Evolutionary conservation across 2,329 filamentous ascomycete species (phyloP).

Genomic region (Cadophora sp.): DNA sequence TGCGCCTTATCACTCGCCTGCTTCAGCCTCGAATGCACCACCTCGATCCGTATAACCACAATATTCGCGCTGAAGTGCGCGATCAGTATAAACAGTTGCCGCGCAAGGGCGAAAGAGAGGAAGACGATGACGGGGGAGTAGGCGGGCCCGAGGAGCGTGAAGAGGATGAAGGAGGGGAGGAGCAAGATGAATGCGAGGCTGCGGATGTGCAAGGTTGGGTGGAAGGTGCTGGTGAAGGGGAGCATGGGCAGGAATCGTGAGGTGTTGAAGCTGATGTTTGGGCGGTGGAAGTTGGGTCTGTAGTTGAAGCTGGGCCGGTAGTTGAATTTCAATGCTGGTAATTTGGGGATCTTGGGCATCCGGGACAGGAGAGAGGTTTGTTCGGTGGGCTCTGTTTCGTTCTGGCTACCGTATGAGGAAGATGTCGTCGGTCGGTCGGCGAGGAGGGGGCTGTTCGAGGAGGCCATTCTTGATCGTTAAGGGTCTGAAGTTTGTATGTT

Average conservation of each 20-base stretch:
- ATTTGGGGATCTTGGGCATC: not conserved
- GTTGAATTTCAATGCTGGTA: not conserved
- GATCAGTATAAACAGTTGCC: conserved; percentile 29
- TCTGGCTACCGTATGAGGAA: conserved; percentile 16
- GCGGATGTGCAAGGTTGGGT: conserved; percentile 28
- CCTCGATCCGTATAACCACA: conserved; percentile 30
- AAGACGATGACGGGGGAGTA: conserved; percentile 29
- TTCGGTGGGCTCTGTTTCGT: conserved; percentile 23
- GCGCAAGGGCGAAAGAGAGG: conserved; percentile 32
- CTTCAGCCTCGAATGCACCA: conserved; percentile 33
- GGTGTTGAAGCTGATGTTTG: conserved; percentile 23
- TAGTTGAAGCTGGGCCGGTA: conserved; percentile 3
- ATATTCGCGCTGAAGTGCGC: conserved; percentile 31
- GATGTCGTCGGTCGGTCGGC: conserved; percentile 21
- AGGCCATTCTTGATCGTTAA: conserved; percentile 23
- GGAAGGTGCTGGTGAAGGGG: conserved; percentile 31
- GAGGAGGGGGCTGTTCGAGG: conserved; percentile 30
- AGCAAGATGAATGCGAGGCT: conserved; percentile 27
- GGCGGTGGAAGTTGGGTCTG: not conserved
- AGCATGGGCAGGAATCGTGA: conserved; percentile 28
- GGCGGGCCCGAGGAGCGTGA: conserved; percentile 24
- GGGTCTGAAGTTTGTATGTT: not conserved
- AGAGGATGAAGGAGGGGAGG: conserved; percentile 34
- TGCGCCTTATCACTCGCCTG: conserved; percentile 23
- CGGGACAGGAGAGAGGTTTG: not conserved